Conservation (phyloP, 2,329 filamentous ascomycete species). For the Colletotrichum siamense region DNA sequence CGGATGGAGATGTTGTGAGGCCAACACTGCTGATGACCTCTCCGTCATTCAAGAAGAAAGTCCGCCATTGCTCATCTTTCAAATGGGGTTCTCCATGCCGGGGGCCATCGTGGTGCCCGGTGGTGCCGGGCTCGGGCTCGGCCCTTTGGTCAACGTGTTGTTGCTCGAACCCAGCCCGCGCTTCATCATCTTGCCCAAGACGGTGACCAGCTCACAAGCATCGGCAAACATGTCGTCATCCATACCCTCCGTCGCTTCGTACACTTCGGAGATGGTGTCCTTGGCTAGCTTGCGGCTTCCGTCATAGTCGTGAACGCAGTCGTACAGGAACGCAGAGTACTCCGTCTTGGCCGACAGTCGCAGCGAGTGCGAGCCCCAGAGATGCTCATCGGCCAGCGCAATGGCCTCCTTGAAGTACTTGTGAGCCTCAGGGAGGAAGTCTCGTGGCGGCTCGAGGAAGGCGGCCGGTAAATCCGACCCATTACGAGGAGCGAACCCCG, state of each 20-base stretch:
- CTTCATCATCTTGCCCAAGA: conserved; percentile 88
- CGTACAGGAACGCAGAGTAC: conserved; percentile 91
- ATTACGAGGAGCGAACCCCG: conserved; percentile 52
- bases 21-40: not conserved
- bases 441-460: conserved; percentile 78
- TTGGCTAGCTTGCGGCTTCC: conserved; percentile 79
- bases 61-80: conserved; percentile 12
- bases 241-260: conserved; percentile 89
- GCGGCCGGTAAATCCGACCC: conserved; percentile 38
- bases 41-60: not conserved
- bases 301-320: conserved; percentile 85
- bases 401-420: conserved; percentile 82
- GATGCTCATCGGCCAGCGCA: conserved; percentile 72
- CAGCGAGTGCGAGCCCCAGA: conserved; percentile 89
- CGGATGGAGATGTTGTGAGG: not conserved
- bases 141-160: conserved; percentile 36
- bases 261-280: conserved; percentile 86
- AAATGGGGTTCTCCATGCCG: conserved; percentile 52
- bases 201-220: conserved; percentile 84
- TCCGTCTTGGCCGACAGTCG: conserved; percentile 91
- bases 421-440: conserved; percentile 85
- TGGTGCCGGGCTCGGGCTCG: conserved; percentile 31
- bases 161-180: conserved; percentile 60
- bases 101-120: conserved; percentile 25
- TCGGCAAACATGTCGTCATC: conserved; percentile 96